Evolutionary conservation across 495 filamentous ascomycete species (phyloP).

Genomic region (Penicillium cataractarum): DNA sequence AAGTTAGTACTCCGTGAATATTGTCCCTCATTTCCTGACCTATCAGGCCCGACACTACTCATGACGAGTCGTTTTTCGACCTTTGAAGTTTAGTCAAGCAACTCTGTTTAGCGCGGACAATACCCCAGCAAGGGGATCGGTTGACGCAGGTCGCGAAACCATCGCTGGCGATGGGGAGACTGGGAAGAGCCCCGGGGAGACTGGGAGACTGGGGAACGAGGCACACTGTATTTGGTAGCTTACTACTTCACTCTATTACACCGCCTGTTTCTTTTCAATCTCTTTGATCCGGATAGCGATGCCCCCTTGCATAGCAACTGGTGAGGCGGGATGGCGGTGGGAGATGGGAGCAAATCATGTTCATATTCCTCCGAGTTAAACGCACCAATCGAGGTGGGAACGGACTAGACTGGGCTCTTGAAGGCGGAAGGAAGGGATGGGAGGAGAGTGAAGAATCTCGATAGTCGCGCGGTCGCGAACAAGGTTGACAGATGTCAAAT

Average conservation of each 20-base stretch:
- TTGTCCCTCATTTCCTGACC: too few relatives aligned
- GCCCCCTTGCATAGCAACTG: conserved; percentile 7
- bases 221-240: neutral
- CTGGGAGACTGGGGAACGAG: neutral
- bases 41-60: neutral
- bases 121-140: conserved; percentile 8
- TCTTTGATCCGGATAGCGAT: neutral
- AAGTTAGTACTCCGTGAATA: too few relatives aligned
- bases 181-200: neutral
- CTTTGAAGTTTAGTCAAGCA: neutral
- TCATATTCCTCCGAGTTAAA: neutral
- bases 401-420: neutral
- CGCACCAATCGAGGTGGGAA: neutral
- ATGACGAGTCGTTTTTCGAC: neutral
- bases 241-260: conserved; percentile 4
- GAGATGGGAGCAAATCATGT: neutral
- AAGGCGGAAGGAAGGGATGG: neutral
- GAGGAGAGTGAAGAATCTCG: neutral
- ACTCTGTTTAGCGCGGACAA: neutral
- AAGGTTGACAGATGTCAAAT: conserved; percentile 24
- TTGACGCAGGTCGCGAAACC: neutral
- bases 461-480: conserved; percentile 4
- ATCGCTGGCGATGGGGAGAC: neutral
- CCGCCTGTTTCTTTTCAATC: conserved; percentile 9
- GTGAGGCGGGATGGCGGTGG: neutral